Evolutionary conservation across 495 filamentous ascomycete genomes (phyloP).

Genomic region (Neurospora tetraspora): DNA sequence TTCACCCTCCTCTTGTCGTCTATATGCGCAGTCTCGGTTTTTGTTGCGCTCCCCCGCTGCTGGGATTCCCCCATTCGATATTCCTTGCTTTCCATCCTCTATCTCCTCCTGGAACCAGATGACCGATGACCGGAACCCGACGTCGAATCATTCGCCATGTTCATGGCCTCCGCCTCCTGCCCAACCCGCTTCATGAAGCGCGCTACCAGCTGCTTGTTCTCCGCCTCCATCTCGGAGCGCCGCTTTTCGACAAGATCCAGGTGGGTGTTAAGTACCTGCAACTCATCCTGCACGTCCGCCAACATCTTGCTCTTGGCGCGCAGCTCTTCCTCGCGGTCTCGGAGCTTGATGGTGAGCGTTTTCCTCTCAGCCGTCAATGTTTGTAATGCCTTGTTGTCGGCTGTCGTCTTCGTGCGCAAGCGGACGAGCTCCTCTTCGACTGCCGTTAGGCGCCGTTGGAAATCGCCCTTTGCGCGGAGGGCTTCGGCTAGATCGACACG

Average conservation of each 20-base stretch:
- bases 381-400: conserved; percentile 47
- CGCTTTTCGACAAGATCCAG: conserved; percentile 75
- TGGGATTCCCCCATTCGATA: background rate
- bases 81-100: background rate
- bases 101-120: background rate
- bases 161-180: conserved; percentile 82
- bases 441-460: conserved; percentile 50
- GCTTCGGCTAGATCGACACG: conserved; percentile 60
- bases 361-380: conserved; percentile 54
- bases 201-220: conserved; percentile 81
- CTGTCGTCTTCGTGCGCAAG: conserved; percentile 44
- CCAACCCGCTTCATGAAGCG: conserved; percentile 85
- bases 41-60: background rate
- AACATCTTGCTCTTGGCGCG: conserved; percentile 71
- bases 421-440: conserved; percentile 52
- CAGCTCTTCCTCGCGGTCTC: conserved; percentile 78
- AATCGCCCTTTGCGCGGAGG: conserved; percentile 56
- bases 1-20: background rate
- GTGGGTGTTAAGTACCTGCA: conserved; percentile 74
- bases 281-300: conserved; percentile 85
- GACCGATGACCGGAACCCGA: background rate
- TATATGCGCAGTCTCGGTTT: background rate
- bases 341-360: conserved; percentile 49
- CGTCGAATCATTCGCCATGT: conserved; percentile 41
- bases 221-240: conserved; percentile 54